Evolutionary conservation across 495 filamentous ascomycete species (phyloP).

Genomic region (Margaritispora aquatica): DNA sequence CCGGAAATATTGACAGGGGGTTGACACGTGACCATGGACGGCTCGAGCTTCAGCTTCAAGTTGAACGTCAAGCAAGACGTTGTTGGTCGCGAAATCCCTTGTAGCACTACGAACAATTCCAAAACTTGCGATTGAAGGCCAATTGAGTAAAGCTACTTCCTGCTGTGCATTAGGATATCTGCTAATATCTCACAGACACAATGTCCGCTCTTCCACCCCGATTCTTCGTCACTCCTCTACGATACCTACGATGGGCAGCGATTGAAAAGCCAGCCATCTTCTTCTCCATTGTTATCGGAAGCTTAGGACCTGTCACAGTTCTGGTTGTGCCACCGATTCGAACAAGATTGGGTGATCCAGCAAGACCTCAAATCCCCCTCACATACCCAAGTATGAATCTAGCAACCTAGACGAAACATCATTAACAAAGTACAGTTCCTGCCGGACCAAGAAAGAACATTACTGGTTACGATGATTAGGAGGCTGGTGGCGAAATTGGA

Average conservation of each 20-base stretch:
- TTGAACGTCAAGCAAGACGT: neutral
- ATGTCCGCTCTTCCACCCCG: slow-evolving; percentile 57
- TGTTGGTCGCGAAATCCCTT: neutral
- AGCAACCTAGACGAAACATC: neutral
- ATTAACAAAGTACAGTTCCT: slow-evolving; percentile 14
- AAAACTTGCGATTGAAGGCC: neutral
- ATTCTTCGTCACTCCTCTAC: slow-evolving; percentile 77
- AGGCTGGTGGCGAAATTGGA: neutral
- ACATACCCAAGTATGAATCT: slow-evolving; percentile 73
- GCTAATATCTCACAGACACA: slow-evolving; percentile 19
- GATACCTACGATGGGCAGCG: slow-evolving; percentile 80
- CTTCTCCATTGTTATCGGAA: slow-evolving; percentile 70
- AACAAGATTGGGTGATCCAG: slow-evolving; percentile 60
- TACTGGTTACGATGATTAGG: slow-evolving; percentile 21
- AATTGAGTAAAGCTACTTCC: slow-evolving; percentile 11
- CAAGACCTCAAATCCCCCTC: slow-evolving; percentile 62
- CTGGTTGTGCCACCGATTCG: slow-evolving; percentile 64
- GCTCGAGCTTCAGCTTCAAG: slow-evolving; percentile 22
- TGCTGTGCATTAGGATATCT: neutral
- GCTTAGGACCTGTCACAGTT: slow-evolving; percentile 62
- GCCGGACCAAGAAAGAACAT: slow-evolving; percentile 19
- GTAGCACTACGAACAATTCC: neutral
- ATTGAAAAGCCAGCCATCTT: slow-evolving; percentile 84
- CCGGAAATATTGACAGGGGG: slow-evolving; percentile 11
- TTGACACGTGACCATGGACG: slow-evolving; percentile 23